Conservation (phyloP, 2,329 filamentous ascomycete species). For the Claviceps sp. region DNA sequence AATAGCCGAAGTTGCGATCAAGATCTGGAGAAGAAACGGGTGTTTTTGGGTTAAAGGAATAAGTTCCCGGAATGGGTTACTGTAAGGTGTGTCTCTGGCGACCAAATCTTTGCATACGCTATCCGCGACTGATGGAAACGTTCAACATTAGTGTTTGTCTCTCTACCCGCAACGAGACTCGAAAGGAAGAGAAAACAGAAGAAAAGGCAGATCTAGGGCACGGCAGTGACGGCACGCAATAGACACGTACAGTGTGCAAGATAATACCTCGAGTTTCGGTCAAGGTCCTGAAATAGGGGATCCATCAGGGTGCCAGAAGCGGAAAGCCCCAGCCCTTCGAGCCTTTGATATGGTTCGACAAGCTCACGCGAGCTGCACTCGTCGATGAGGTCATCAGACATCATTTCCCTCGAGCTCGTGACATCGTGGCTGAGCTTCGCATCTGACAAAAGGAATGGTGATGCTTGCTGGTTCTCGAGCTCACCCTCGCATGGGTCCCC, state of each 20-base stretch:
- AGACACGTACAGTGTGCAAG: slow-evolving; percentile 34
- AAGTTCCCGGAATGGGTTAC: slow-evolving; percentile 35
- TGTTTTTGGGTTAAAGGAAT: slow-evolving; percentile 32
- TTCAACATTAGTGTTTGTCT: slow-evolving; percentile 10
- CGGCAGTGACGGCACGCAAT: neutral
- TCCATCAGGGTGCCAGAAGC: slow-evolving; percentile 28
- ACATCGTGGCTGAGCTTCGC: neutral
- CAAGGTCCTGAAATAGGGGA: slow-evolving; percentile 41
- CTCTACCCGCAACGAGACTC: neutral
- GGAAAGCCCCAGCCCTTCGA: neutral
- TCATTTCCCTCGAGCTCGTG: neutral
- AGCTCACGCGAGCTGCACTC: neutral
- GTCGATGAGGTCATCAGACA: neutral
- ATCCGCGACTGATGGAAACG: slow-evolving; percentile 23
- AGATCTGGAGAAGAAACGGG: slow-evolving; percentile 32
- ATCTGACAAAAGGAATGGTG: neutral
- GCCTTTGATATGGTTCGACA: neutral
- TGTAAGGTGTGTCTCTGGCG: slow-evolving; percentile 29
- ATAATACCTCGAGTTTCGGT: slow-evolving; percentile 30
- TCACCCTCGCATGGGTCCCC: neutral
- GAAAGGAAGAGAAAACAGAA: neutral
- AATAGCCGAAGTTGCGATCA: slow-evolving; percentile 34
- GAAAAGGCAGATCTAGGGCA: neutral
- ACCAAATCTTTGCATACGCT: slow-evolving; percentile 42
- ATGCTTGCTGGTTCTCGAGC: neutral